phyloP scores from a whole-genome alignment of 2,329 filamentous ascomycete genomes.

The Fusarium siculi region DNA sequence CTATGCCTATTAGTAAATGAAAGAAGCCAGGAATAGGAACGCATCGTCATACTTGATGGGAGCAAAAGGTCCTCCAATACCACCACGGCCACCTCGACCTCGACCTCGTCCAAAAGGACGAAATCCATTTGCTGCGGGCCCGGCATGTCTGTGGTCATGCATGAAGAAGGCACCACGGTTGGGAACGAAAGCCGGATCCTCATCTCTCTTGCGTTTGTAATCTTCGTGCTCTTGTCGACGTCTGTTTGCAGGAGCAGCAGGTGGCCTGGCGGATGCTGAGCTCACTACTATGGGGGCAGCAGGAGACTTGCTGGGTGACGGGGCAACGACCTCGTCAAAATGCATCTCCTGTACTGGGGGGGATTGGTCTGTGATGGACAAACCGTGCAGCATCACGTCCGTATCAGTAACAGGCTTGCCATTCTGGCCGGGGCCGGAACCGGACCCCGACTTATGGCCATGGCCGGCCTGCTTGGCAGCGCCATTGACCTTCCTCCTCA shows the following conservation, averaged over 20 bases:
- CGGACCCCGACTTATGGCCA: slow-evolving; percentile 50
- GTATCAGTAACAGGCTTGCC: slow-evolving; percentile 60
- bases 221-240: slow-evolving; percentile 90
- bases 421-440: slow-evolving; percentile 49
- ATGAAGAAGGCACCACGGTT: slow-evolving; percentile 97
- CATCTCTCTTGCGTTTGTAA: slow-evolving; percentile 86
- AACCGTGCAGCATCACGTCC: slow-evolving; percentile 67
- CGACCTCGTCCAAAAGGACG: slow-evolving; percentile 75
- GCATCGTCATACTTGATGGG: slow-evolving; percentile 70
- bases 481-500: slow-evolving; percentile 56
- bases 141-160: slow-evolving; percentile 88
- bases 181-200: slow-evolving; percentile 92
- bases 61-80: slow-evolving; percentile 65
- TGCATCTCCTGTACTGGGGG: slow-evolving; percentile 57
- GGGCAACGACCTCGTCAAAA: slow-evolving; percentile 55
- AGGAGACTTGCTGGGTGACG: slow-evolving; percentile 54
- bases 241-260: slow-evolving; percentile 72
- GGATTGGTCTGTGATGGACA: slow-evolving; percentile 58
- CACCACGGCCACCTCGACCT: slow-evolving; percentile 70
- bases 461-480: slow-evolving; percentile 48
- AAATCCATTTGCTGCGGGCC: slow-evolving; percentile 81
- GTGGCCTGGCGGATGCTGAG: slow-evolving; percentile 60
- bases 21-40: neutral
- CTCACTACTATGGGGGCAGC: slow-evolving; percentile 65
- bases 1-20: slow-evolving; percentile 46